Evolutionary conservation across 2,329 filamentous ascomycete species (phyloP).

Genomic region (Phyllosticta paracitricarpa): DNA sequence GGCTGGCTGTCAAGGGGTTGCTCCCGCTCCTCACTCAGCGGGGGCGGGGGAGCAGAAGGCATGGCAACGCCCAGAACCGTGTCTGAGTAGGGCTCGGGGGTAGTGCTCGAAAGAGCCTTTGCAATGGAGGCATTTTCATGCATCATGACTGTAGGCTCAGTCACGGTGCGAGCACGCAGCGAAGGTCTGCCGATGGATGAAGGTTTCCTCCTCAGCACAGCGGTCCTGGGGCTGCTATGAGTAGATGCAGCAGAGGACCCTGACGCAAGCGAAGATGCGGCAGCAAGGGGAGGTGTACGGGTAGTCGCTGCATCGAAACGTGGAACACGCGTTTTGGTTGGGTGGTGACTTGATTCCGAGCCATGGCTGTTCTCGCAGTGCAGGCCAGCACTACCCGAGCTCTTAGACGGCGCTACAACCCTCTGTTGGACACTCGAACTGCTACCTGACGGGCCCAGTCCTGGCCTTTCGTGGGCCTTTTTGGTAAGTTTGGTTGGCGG

Average conservation of each 20-base stretch:
- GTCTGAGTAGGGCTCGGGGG: slow-evolving; percentile 31
- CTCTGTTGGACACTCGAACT: slow-evolving; percentile 1
- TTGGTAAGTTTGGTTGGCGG: slow-evolving; percentile 16
- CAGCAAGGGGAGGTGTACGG: slow-evolving; percentile 38
- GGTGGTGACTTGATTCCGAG: slow-evolving; percentile 7
- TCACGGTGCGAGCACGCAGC: slow-evolving; percentile 21
- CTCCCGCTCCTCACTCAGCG: slow-evolving; percentile 16
- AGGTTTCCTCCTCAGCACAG: slow-evolving; percentile 35
- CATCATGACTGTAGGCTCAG: slow-evolving; percentile 7
- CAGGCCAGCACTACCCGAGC: slow-evolving; percentile 7
- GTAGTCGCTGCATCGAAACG: slow-evolving; percentile 27
- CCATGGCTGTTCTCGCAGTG: slow-evolving; percentile 9
- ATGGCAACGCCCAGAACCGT: slow-evolving; percentile 35
- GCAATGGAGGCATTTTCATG: slow-evolving; percentile 14
- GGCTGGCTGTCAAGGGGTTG: slow-evolving; percentile 17
- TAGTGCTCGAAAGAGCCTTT: slow-evolving; percentile 23
- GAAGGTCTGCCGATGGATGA: slow-evolving; percentile 33
- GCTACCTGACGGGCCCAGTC: slow-evolving; percentile 14
- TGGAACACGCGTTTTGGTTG: slow-evolving; percentile 18
- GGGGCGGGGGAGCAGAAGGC: slow-evolving; percentile 21
- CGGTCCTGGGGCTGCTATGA: slow-evolving; percentile 35
- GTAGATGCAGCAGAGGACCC: slow-evolving; percentile 36
- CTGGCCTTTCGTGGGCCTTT: slow-evolving; percentile 17
- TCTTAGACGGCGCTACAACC: slow-evolving; percentile 2
- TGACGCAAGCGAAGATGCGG: slow-evolving; percentile 36